These are phyloP conservation scores for Bipolaris gigantea DNA, from an alignment of 2,329 filamentous ascomycete genomes.

Conservation along the genomic window DNA sequence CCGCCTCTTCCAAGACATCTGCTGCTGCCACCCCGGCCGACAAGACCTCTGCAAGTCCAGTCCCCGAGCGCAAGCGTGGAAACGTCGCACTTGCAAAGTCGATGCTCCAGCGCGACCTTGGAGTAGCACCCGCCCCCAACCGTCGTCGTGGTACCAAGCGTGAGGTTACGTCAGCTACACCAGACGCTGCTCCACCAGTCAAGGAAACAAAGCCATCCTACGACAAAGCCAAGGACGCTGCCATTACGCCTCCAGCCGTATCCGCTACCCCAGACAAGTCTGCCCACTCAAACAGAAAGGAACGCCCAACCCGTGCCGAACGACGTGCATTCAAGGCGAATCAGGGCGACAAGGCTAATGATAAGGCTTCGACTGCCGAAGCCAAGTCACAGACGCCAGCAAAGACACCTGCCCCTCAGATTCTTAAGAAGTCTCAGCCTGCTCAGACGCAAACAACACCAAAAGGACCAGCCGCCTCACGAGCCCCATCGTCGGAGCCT, in stretches of 20 bases:
- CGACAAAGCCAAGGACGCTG: constrained; percentile 35
- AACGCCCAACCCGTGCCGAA: constrained; percentile 44
- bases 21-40: constrained; percentile 28
- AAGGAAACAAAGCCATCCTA: constrained; percentile 33
- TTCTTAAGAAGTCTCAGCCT: constrained; percentile 46
- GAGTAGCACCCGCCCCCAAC: constrained; percentile 52
- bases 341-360: constrained; percentile 38
- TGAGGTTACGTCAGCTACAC: constrained; percentile 29
- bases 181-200: constrained; percentile 25
- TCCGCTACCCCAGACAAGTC: constrained; percentile 30
- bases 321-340: constrained; percentile 45
- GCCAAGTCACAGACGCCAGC: constrained; percentile 28
- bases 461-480: constrained; percentile 37
- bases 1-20: constrained; percentile 37
- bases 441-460: constrained; percentile 29
- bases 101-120: constrained; percentile 65
- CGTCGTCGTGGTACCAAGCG: constrained; percentile 46
- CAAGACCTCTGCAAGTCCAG: constrained; percentile 45
- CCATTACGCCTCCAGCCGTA: constrained; percentile 17
- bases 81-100: constrained; percentile 57
- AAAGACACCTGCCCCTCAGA: constrained; percentile 40
- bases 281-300: constrained; percentile 40
- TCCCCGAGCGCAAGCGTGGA: constrained; percentile 56
- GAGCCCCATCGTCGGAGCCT: constrained; percentile 26
- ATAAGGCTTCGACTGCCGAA: constrained; percentile 26